Evolutionary conservation across 1,284 basidiomycete species (phyloP), one percentile per base, ranked within the genome.

Genomic region (Moesziomyces globuligerus): DNA sequence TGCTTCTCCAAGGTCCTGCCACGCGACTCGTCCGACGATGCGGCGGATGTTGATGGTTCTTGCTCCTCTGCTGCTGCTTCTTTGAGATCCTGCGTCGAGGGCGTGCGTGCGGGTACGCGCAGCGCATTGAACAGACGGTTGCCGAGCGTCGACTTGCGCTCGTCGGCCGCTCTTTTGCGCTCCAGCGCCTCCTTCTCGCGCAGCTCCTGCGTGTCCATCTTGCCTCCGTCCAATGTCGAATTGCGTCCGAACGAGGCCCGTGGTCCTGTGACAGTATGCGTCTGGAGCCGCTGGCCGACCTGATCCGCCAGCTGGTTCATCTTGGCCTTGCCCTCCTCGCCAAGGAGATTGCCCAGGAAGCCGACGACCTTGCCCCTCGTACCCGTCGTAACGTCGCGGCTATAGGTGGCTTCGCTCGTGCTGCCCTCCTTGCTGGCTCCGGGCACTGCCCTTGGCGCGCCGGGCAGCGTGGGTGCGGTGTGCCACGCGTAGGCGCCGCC

Each of bases 251-350:
- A 82, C 23, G 72, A 74, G 9, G 80, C 75, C 34, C 68, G 58
- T 10, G 80, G 80, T n/a, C 80, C 80, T 11, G 65, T 67, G 17
- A 81, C 74, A 0, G 80, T 79, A 44, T 80, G 75, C n/a, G 78
- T 75, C 42, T 79, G 78, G 29, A 80, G 54, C 32, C 72, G 59
- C 38, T 78, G 70, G 1, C 75, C 80, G 0, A 81, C 80, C 29
- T 76, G 72, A 50, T 82, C 80, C 11, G 78, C 79, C 28, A 82
- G 37, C 44, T 78, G 74, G 26, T 76, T 76, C 72, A 81, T 79
- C 51, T 76, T 76, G 2, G 76, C 75, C 36, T 81, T 81, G 13
- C 76, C 79, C 34, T 81, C 80, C 25, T 82, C 80, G 18, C 80
- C 80, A 7, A 81, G 47, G 9, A 81, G 49, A 13, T 80, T 79